These are phyloP conservation scores for Skeletonema marinoi DNA, from an alignment of 108 stramenopile species.

Conservation along the genomic window DNA sequence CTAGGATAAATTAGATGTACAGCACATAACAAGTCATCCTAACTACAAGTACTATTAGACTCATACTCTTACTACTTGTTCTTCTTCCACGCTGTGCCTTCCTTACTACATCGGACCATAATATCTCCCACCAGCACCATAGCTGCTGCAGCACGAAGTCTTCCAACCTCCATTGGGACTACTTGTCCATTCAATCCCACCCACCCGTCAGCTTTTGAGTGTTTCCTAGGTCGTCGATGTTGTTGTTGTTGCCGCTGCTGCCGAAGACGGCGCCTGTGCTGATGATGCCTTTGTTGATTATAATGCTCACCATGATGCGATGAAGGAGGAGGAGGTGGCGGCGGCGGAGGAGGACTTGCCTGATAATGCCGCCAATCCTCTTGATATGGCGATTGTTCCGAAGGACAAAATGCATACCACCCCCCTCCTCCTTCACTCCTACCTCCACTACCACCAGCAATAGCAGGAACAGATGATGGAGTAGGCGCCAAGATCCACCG, in stretches of 20 bases:
- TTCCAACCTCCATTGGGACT: constrained; percentile 56
- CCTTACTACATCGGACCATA: constrained; percentile 77
- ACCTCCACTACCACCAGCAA: background rate
- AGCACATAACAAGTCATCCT: too few species aligned
- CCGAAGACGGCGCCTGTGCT: too few species aligned
- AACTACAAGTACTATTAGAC: too few species aligned
- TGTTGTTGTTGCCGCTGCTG: background rate
- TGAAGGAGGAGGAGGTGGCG: background rate
- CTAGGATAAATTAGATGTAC: too few species aligned
- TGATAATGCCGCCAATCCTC: constrained; percentile 18
- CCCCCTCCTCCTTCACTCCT: constrained; percentile 3
- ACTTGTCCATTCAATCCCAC: constrained; percentile 52
- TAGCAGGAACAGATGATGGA: background rate
- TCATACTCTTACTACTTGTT: background rate
- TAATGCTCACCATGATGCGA: background rate
- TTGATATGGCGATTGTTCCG: constrained; percentile 37
- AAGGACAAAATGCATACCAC: constrained; percentile 68
- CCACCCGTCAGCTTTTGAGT: constrained; percentile 37
- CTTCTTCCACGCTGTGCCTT: constrained; percentile 64
- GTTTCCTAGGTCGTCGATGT: background rate
- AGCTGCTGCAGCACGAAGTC: constrained; percentile 65
- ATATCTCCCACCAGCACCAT: constrained; percentile 75
- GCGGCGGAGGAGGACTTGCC: background rate
- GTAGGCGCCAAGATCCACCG: constrained; percentile 49
- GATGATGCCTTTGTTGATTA: background rate